Base-by-base conservation (phyloP, 768 basidiomycete genomes). In the Guyanaporus albipodus region DNA sequence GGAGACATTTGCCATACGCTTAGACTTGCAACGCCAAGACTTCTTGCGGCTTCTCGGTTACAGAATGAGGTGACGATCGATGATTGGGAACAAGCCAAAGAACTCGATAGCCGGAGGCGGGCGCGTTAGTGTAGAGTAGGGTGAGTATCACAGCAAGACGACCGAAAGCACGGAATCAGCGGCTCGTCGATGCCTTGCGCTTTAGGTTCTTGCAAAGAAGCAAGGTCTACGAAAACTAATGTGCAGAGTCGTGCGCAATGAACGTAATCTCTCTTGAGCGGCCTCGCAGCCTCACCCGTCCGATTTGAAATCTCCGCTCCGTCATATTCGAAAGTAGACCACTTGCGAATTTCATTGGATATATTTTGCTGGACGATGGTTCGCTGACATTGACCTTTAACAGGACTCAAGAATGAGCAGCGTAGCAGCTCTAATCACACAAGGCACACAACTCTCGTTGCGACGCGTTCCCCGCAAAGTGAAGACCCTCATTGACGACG, bases 71-170 rank as follows among this genome's bases (percentile, higher is more conserved):
- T 91, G 12, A 79, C 76, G 2, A 61, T 73, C 5, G 73, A 77
- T 3, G 66, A 76, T 22, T 91, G 88, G 88, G 75, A 83, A 48
- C 70, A 67, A 38, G 73, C 79, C 12, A 89, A 84, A 60, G 66
- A 54, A n/a, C 60, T 90, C 37, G 85, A 88, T 53, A 58, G 61
- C 24, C 65, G 69, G 38, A 65, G 80, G 46, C 73, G 41, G 37
- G 49, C 38, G 26, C 50, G 52, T 42, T 52, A 52, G 46, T 14
- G 12, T 35, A 45, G 32, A 29, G 24, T 46, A 35, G 23, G 41
- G 56, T 54, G 32, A 60, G 50, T 34, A 28, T 44, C 22, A 11
- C 27, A 10, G 9, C 33, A 15, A 9, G 28, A 18, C 8, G 9
- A 10, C 31, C 22, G 33, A 46, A 19, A 34, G 29, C 38, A 35